Base-by-base conservation (phyloP, 1,139 yeast species). In the Candida glucosophila region DNA sequence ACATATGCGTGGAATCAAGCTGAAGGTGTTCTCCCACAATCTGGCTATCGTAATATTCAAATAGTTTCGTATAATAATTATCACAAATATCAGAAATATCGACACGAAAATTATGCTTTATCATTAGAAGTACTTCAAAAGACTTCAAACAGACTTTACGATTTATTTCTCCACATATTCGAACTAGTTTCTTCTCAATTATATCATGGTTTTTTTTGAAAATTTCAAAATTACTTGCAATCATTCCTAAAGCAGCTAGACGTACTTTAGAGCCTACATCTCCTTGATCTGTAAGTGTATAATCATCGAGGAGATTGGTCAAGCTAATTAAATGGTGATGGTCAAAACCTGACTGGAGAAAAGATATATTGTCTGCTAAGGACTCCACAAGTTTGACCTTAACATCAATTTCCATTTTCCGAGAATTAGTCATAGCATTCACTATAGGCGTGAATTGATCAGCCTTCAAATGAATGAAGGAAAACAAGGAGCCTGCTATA, bases 251-350 rank as follows among this genome's bases (percentile, higher is more conserved):
- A 1, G 75, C 57, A 0, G 75, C 65, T 2, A 47, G 40, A 26
- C 96, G 59, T 1, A 85, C 68, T 44, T 75, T 68, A 19, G 85
- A 72, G 2, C 96, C 96, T 9, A 78, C 82, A 48, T 79, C 90
- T 11, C 90, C 90, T 44, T 74, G 80, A 26, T 70, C 72, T 0
- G 85, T 75, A 3, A 65, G 53, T 0, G 86, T 73, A 40, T 78
- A 77, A 37, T 79, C 88, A 36, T 75, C 73, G 21, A 78, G 47
- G 22, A 63, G 55, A 3, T 32, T 19, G 3, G 55, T 4, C 39
- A 33, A 6, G 21, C 7, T 7, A 19, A 8, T 8, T 11, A n/a
- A n/a, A n/a, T n/a, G n/a, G n/a, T n/a, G n/a, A 6, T 20, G 14
- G 7, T n/a, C n/a, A n/a, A n/a, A n/a, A n/a, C n/a, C n/a, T n/a